Base-by-base conservation (phyloP, 768 basidiomycete species). In the Cystofilobasidium capitatum region DNA sequence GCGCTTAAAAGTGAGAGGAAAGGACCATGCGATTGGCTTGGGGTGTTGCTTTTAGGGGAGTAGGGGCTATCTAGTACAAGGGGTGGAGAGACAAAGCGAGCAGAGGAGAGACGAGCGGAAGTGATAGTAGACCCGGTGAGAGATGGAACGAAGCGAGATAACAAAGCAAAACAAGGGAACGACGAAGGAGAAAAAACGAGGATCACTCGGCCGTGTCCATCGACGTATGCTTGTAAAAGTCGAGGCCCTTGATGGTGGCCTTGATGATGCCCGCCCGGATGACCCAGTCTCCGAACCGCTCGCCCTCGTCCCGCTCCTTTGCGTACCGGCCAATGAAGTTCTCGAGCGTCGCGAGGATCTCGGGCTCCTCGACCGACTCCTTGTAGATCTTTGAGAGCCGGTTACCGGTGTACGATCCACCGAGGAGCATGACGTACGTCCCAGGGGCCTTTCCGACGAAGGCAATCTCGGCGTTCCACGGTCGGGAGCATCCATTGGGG, bases 261-360 rank as follows among this genome's bases (percentile, higher is more conserved):
- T 89, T 82, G 71, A 98, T 91, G 74, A 93, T 91, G 51, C 93
- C 91, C 31, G 85, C 87, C 57, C 94, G 83, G 70, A 99, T 88
- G 37, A 90, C 89, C 35, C 35, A 58, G 77, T 98, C 96, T 37
- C 96, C 96, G 74, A 99, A 98, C 65, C 81, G 86, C 78, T 99
- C 96, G 36, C 89, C 91, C 12, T 89, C 86, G 4, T 81, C 79
- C 55, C 94, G 82, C 77, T 97, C 92, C 33, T 88, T 79, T 0
- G 94, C 91, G 75, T 91, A 99, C 66, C 83, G 81, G 78, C 90
- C 91, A 82, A 99, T 94, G 89, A 99, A 92, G 0, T 92, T 93
- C 65, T 76, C 73, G 29, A 99, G 83, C 71, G 93, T 93, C 7
- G 85, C 85, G 62, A 99, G 79, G 62, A 96, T 96, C 77, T 96